phyloP scores from a whole-genome alignment of 1,139 yeast species.

The Pneumocystis wakefieldiae region DNA sequence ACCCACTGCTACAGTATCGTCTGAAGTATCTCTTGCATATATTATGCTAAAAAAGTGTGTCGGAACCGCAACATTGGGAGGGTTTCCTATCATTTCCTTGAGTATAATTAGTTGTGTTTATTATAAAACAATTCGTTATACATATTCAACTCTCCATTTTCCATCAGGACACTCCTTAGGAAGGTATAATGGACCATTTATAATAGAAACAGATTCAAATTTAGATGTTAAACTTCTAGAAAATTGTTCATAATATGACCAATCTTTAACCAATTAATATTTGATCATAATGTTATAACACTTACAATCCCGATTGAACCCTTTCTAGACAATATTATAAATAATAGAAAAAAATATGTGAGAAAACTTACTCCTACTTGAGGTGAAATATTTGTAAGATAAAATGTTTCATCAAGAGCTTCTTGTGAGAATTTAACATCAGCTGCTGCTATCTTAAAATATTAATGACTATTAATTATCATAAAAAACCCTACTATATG shows the following conservation, averaged over 20 bases:
- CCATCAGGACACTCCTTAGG: conserved; percentile 68
- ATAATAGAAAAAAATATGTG: neutral
- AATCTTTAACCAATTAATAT: conserved; percentile 25
- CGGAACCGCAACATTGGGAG: conserved; percentile 93
- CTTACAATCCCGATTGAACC: neutral
- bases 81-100: conserved; percentile 80
- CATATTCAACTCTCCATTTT: conserved; percentile 61
- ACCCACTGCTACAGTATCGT: conserved; percentile 50
- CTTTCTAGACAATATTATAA: neutral
- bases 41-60: conserved; percentile 88
- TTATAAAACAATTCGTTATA: neutral
- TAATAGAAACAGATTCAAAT: conserved; percentile 62
- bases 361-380: conserved; percentile 89
- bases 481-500: conserved; percentile 30
- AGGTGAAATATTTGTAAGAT: conserved; percentile 80
- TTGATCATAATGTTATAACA: neutral
- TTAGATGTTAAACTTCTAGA: conserved; percentile 55
- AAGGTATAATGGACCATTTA: conserved; percentile 86
- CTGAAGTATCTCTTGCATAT: conserved; percentile 52
- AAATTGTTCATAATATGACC: conserved; percentile 95
- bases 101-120: neutral
- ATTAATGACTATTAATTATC: neutral
- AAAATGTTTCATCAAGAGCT: conserved; percentile 93
- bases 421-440: conserved; percentile 77
- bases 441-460: conserved; percentile 80